Percentiles rank a stretch among this genome's conserved stretches.
Evolutionary conservation across 2,329 filamentous ascomycete species (phyloP).

Genomic region (Penicillium vulpinum): DNA sequence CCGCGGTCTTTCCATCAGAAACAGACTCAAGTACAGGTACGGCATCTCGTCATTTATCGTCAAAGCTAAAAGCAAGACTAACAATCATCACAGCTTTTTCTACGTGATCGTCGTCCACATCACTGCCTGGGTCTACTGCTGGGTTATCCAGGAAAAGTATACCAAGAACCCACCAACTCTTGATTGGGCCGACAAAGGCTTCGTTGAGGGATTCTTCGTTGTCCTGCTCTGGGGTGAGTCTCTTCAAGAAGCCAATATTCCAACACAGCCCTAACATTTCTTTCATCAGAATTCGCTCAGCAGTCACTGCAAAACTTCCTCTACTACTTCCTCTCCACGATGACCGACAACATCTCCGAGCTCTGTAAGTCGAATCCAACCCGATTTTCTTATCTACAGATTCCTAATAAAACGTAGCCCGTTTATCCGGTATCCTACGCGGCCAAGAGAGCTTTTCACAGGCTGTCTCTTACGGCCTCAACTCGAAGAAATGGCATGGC

Average conservation of each 20-base stretch:
- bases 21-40: conserved; percentile 43
- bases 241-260: rapidly evolving
- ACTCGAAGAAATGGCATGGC: conserved; percentile 46
- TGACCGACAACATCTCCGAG: conserved; percentile 58
- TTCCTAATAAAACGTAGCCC: conserved; percentile 22
- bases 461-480: conserved; percentile 47
- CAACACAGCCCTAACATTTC: background rate
- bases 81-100: conserved; percentile 38
- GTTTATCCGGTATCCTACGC: conserved; percentile 46
- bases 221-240: conserved; percentile 47
- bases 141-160: conserved; percentile 56
- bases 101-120: conserved; percentile 50
- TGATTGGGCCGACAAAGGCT: conserved; percentile 48
- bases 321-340: conserved; percentile 57
- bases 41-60: background rate
- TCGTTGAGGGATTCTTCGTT: conserved; percentile 51
- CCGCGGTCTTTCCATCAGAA: conserved; percentile 40
- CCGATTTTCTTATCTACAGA: background rate
- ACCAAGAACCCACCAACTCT: conserved; percentile 43
- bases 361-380: conserved; percentile 19
- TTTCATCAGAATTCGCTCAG: conserved; percentile 43
- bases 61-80: background rate
- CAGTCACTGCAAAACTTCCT: conserved; percentile 59
- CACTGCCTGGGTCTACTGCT: conserved; percentile 54
- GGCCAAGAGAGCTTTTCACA: conserved; percentile 50